These are phyloP conservation scores for Cubamyces lactineus DNA, from an alignment of 768 basidiomycete species.

Conservation along the genomic window DNA sequence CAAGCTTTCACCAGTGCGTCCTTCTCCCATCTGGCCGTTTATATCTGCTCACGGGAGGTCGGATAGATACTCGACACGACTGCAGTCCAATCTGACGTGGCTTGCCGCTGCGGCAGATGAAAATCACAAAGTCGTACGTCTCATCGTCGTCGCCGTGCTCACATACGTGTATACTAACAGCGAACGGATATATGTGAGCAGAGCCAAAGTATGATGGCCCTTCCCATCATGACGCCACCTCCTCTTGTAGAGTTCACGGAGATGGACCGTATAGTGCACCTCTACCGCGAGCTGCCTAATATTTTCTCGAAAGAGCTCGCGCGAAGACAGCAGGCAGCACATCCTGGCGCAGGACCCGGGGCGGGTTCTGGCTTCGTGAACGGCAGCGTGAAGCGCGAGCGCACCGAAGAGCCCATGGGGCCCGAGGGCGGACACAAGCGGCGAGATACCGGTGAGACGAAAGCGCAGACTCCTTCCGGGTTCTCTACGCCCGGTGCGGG, in stretches of 20 bases:
- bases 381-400: slow-evolving; percentile 59
- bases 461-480: slow-evolving; percentile 40
- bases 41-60: not conserved
- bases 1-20: slow-evolving; percentile 60
- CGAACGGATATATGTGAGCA: not conserved
- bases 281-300: slow-evolving; percentile 63
- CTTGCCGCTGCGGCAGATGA: slow-evolving; percentile 70
- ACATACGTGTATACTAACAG: slow-evolving; percentile 15
- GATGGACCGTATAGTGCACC: slow-evolving; percentile 62
- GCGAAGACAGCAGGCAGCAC: slow-evolving; percentile 27
- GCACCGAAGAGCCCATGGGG: slow-evolving; percentile 50
- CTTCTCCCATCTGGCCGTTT: slow-evolving; percentile 10
- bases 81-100: slow-evolving; percentile 76
- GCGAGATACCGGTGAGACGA: slow-evolving; percentile 69
- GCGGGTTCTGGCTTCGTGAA: slow-evolving; percentile 7
- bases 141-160: not conserved
- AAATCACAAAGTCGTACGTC: slow-evolving; percentile 48
- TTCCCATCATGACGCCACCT: slow-evolving; percentile 62
- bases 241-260: slow-evolving; percentile 53
- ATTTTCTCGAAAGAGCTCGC: slow-evolving; percentile 57
- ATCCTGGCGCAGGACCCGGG: not conserved
- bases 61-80: slow-evolving; percentile 57
- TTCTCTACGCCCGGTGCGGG: slow-evolving; percentile 19
- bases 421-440: slow-evolving; percentile 58
- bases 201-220: slow-evolving; percentile 37